These are phyloP conservation scores for Fusarium compactum DNA, from an alignment of 2,329 filamentous ascomycete genomes.

Conservation along the genomic window DNA sequence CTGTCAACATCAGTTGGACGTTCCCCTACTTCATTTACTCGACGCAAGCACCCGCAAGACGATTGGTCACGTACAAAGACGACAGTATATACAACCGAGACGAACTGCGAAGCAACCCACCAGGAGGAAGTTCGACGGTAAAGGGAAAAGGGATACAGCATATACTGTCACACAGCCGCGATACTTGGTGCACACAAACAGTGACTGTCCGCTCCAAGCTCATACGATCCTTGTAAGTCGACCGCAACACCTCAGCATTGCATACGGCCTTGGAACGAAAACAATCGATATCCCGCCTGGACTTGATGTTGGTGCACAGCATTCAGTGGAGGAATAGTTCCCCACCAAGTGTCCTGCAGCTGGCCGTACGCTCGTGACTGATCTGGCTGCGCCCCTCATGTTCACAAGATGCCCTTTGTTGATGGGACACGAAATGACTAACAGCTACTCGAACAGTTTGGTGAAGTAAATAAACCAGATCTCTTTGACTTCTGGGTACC, in stretches of 20 bases:
- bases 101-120: slow-evolving; percentile 35
- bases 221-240: slow-evolving; percentile 45
- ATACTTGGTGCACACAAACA: slow-evolving; percentile 35
- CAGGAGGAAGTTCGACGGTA: not conserved
- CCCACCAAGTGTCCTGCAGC: slow-evolving; percentile 46
- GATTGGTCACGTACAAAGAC: slow-evolving; percentile 11
- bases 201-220: slow-evolving; percentile 14
- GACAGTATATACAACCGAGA: slow-evolving; percentile 26
- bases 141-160: slow-evolving; percentile 14
- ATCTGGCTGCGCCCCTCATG: slow-evolving; percentile 19
- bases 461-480: slow-evolving; percentile 3
- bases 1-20: slow-evolving; percentile 4
- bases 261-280: slow-evolving; percentile 6
- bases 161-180: slow-evolving; percentile 25
- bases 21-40: slow-evolving; percentile 12
- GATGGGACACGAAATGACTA: slow-evolving; percentile 21
- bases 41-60: slow-evolving; percentile 23
- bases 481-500: not conserved
- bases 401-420: slow-evolving; percentile 1
- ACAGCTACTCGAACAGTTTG: slow-evolving; percentile 15
- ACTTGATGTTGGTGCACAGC: slow-evolving; percentile 25
- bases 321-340: slow-evolving; percentile 33
- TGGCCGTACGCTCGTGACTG: slow-evolving; percentile 45
- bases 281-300: not conserved
- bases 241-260: slow-evolving; percentile 25